A percentile compares a stretch with the other conserved stretches of the same genome.
Evolutionary conservation across 768 basidiomycete genomes (phyloP).

Genomic region (Saitozyma podzolica): DNA sequence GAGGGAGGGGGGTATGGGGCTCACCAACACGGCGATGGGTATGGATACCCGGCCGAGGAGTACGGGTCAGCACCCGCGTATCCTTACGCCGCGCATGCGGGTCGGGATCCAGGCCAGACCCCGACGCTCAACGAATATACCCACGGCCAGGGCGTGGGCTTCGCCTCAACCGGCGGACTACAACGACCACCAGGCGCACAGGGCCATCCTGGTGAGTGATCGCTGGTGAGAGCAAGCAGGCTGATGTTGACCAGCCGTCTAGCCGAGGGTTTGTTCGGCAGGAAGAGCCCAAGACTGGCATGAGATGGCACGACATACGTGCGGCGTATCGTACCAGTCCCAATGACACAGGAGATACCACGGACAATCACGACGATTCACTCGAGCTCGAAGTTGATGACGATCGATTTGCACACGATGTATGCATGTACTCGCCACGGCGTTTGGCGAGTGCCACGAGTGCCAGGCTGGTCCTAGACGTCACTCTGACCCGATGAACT

Average conservation of each 20-base stretch:
- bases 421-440: too few species aligned
- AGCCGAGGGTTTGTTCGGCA: slow-evolving; percentile 43
- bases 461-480: too few species aligned
- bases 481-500: too few species aligned
- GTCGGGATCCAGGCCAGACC: slow-evolving; percentile 28
- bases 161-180: slow-evolving; percentile 19
- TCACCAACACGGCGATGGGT: slow-evolving; percentile 6
- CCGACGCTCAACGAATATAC: slow-evolving; percentile 29
- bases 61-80: slow-evolving; percentile 26
- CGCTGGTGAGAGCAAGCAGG: too few species aligned
- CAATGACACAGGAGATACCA: too few species aligned
- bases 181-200: slow-evolving; percentile 31
- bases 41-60: slow-evolving; percentile 20
- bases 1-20: slow-evolving; percentile 5
- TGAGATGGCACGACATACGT: too few species aligned
- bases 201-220: slow-evolving; percentile 35
- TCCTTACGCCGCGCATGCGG: slow-evolving; percentile 17
- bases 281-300: slow-evolving; percentile 26
- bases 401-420: too few species aligned
- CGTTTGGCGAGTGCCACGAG: too few species aligned
- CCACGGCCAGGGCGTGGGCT: slow-evolving; percentile 18
- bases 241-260: neutral
- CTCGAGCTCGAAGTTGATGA: too few species aligned
- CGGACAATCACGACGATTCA: too few species aligned
- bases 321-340: too few species aligned